Conservation (phyloP, 2,329 filamentous ascomycete species). For the Alternaria ethzedia region DNA sequence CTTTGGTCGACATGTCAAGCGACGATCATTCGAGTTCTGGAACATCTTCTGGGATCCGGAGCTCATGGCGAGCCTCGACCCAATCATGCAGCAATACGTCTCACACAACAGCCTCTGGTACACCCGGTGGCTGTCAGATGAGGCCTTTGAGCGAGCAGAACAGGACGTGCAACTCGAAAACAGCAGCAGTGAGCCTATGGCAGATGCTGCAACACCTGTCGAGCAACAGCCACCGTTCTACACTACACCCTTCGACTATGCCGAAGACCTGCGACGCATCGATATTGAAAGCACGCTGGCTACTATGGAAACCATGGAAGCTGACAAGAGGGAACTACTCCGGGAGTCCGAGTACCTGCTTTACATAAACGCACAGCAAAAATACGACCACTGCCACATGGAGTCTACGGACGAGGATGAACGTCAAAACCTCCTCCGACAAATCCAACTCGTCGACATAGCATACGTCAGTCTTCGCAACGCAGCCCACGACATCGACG, state of each 20-base stretch:
- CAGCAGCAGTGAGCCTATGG: neutral
- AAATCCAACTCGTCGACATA: constrained; percentile 29
- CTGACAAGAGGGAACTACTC: constrained; percentile 18
- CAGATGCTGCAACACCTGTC: neutral
- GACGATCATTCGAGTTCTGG: constrained; percentile 33
- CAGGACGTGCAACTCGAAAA: neutral
- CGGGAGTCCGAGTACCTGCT: constrained; percentile 31
- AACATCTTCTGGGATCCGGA: constrained; percentile 33
- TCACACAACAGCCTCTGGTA: constrained; percentile 34
- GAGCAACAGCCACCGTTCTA: constrained; percentile 25
- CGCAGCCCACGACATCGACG: constrained; percentile 23
- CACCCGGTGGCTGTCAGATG: constrained; percentile 24
- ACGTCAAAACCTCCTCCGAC: constrained; percentile 18
- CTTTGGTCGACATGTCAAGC: constrained; percentile 21
- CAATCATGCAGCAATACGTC: constrained; percentile 34
- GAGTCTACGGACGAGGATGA: constrained; percentile 19
- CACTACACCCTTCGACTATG: constrained; percentile 26
- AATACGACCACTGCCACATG: constrained; percentile 30
- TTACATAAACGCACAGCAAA: constrained; percentile 21
- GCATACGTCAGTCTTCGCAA: constrained; percentile 24
- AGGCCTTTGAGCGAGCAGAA: constrained; percentile 24
- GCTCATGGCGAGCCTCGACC: constrained; percentile 32
- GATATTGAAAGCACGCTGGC: constrained; percentile 12
- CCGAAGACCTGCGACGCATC: constrained; percentile 23
- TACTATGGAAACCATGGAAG: constrained; percentile 21